Percentiles rank a stretch among this genome's conserved stretches.
Evolutionary conservation across 2,329 filamentous ascomycete genomes (phyloP).

Genomic region (Elsinoe australis): DNA sequence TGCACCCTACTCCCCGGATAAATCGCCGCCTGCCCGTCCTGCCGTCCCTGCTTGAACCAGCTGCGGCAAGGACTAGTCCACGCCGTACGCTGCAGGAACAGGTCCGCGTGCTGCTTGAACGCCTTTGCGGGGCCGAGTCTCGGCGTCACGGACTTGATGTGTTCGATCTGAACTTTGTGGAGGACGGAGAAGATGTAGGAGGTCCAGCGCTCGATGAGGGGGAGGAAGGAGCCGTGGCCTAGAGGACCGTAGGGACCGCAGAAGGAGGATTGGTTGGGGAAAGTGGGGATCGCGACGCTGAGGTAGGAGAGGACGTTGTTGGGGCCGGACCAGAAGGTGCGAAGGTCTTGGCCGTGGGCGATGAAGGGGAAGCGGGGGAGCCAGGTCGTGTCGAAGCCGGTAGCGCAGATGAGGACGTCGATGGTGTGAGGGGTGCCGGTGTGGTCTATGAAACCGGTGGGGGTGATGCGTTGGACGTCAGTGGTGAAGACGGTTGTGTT

Average conservation of each 20-base stretch:
- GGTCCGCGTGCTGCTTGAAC: constrained; percentile 36
- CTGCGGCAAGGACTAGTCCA: constrained; percentile 31
- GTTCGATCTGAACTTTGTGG: constrained; percentile 32
- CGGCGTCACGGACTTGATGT: constrained; percentile 34
- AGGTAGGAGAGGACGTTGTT: constrained; percentile 36
- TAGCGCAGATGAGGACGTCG: constrained; percentile 34
- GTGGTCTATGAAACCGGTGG: constrained; percentile 29
- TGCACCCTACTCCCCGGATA: constrained; percentile 35
- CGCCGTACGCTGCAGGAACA: constrained; percentile 33
- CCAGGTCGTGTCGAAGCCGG: constrained; percentile 34
- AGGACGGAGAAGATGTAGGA: constrained; percentile 36
- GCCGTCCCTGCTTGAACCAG: constrained; percentile 34
- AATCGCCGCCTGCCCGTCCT: constrained; percentile 33
- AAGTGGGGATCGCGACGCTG: constrained; percentile 34
- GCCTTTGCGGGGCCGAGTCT: constrained; percentile 27
- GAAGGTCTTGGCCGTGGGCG: constrained; percentile 28
- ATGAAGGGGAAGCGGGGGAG: constrained; percentile 24
- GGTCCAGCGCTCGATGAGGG: constrained; percentile 36
- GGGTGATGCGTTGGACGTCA: constrained; percentile 27
- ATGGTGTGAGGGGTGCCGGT: constrained; percentile 27
- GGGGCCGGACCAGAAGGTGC: constrained; percentile 32
- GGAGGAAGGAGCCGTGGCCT: constrained; percentile 36
- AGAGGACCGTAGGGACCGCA: constrained; percentile 35
- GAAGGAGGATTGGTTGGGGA: constrained; percentile 26
- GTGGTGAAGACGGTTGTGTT: constrained; percentile 32